Conservation (phyloP, 805 yeast species). For the Kluyveromyces aestuarii region DNA sequence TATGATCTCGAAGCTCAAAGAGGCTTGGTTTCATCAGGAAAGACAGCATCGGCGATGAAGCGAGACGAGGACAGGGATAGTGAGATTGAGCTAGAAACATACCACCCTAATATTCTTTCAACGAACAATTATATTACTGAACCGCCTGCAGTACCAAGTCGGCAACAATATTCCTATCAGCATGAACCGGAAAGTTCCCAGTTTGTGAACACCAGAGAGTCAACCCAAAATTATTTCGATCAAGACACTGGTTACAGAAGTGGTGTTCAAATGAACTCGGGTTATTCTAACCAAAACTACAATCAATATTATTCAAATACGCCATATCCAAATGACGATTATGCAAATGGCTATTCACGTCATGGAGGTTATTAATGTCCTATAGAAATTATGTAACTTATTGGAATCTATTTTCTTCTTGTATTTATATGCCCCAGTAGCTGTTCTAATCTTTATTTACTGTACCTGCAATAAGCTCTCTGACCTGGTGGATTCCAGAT, state of each 20-base stretch:
- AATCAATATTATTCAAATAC: not conserved
- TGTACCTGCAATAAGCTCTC: constrained; percentile 2
- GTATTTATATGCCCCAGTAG: not conserved
- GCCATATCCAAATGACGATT: constrained; percentile 1
- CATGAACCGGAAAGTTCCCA: not conserved
- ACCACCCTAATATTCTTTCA: constrained; percentile 58
- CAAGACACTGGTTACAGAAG: not conserved
- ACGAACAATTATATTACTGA: constrained; percentile 37
- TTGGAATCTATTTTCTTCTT: not conserved
- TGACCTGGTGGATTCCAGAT: constrained; percentile 5
- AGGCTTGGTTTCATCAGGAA: constrained; percentile 6
- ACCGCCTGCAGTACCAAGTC: not conserved
- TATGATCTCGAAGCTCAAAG: constrained; percentile 25
- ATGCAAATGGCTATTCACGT: not conserved
- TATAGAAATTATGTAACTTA: not conserved
- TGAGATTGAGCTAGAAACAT: constrained; percentile 63
- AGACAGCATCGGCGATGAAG: constrained; percentile 6
- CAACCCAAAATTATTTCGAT: not conserved
- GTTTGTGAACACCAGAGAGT: not conserved
- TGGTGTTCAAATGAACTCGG: not conserved
- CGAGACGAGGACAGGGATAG: constrained; percentile 30
- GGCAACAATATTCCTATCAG: constrained; percentile 1
- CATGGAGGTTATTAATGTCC: constrained; percentile 4
- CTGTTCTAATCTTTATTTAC: not conserved
- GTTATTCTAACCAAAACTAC: not conserved